phyloP scores from a whole-genome alignment of 1,284 basidiomycete genomes.

The Ganoderma boninense region DNA sequence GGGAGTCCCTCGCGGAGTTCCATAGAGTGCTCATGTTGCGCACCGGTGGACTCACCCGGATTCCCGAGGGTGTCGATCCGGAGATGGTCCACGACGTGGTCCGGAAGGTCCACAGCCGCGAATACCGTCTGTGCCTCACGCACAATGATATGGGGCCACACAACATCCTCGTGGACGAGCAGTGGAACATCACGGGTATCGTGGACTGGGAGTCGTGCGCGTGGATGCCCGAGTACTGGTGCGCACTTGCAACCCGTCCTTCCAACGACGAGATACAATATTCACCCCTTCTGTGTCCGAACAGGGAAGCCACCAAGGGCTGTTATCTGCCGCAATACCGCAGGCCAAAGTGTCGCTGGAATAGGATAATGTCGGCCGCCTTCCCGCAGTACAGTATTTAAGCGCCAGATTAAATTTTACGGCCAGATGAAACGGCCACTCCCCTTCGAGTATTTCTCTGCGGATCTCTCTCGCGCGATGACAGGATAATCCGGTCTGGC shows the following conservation, averaged over 20 bases:
- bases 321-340: constrained; percentile 17
- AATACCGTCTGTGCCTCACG: constrained; percentile 26
- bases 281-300: too few relatives aligned
- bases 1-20: constrained; percentile 11
- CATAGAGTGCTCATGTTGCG: constrained; percentile 11
- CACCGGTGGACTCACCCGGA: background rate
- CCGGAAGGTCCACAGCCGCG: background rate
- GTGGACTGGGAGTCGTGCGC: constrained; percentile 39
- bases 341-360: constrained; percentile 10
- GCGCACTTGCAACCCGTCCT: background rate
- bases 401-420: too few relatives aligned
- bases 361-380: constrained; percentile 15
- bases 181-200: constrained; percentile 34
- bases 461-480: too few relatives aligned
- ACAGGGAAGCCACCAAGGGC: constrained; percentile 21
- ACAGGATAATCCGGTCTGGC: too few relatives aligned
- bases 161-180: constrained; percentile 34
- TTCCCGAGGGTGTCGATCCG: background rate
- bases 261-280: too few relatives aligned
- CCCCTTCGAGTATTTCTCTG: too few relatives aligned
- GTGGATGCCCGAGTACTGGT: constrained; percentile 41
- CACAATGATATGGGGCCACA: constrained; percentile 35
- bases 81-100: background rate
- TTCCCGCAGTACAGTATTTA: constrained; percentile 3
- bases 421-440: too few relatives aligned